phyloP scores from a whole-genome alignment of 257 asterid species.

The Nicotiana sylvestris region DNA sequence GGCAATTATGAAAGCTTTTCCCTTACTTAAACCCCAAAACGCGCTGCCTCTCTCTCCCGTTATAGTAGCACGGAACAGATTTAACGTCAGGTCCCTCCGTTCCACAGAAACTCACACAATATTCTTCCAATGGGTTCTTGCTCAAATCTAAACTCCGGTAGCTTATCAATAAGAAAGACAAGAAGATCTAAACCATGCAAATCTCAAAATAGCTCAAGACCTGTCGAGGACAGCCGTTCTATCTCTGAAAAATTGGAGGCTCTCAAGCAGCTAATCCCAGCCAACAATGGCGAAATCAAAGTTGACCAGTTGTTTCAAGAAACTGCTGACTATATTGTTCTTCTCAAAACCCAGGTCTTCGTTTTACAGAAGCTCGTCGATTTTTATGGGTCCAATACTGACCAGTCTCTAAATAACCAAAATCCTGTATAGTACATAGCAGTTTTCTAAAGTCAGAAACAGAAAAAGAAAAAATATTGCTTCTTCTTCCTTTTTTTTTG shows the following conservation, averaged over 20 bases:
- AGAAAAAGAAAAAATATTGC: background rate
- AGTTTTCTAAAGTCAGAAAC: constrained; percentile 12
- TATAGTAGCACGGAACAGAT: constrained; percentile 8
- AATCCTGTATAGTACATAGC: constrained; percentile 34
- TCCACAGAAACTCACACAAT: background rate
- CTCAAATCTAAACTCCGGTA: constrained; percentile 26
- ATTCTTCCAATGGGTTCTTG: constrained; percentile 41
- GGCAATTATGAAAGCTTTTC: constrained; percentile 18
- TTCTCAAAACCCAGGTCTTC: constrained; percentile 59
- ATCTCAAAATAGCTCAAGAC: constrained; percentile 16
- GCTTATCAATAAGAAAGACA: constrained; percentile 20
- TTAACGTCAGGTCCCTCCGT: background rate
- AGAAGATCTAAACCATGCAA: constrained; percentile 35
- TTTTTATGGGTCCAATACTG: constrained; percentile 41
- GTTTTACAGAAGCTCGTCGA: constrained; percentile 68
- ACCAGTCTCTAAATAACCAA: constrained; percentile 18
- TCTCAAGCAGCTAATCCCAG: constrained; percentile 57
- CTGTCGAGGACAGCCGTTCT: background rate
- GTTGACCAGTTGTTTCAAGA: constrained; percentile 62
- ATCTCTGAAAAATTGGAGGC: constrained; percentile 72
- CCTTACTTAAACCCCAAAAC: constrained; percentile 49
- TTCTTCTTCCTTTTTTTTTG: background rate
- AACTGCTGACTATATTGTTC: constrained; percentile 76
- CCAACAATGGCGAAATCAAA: constrained; percentile 30
- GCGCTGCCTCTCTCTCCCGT: constrained; percentile 32